phyloP scores from a whole-genome alignment of 345 rosid species.

The Eucalyptus pumila region DNA sequence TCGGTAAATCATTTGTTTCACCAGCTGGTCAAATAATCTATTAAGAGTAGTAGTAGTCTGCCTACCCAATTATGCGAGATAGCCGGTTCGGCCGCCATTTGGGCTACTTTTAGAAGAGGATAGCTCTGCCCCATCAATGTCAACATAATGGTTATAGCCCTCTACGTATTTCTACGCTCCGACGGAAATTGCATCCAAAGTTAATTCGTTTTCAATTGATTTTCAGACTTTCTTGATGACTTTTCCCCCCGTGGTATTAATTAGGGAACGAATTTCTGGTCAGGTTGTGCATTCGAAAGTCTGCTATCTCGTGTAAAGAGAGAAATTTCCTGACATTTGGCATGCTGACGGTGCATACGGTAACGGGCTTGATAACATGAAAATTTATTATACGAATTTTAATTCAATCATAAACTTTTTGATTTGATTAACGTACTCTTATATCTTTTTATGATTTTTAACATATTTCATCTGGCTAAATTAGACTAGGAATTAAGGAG shows the following conservation, averaged over 20 bases:
- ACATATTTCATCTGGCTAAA: accelerated
- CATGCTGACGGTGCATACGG: background rate
- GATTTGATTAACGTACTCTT: background rate
- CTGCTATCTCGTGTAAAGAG: background rate
- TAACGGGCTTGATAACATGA: background rate
- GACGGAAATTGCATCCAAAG: background rate
- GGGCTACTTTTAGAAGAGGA: background rate
- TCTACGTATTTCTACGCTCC: background rate
- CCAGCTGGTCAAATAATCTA: background rate
- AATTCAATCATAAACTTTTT: background rate
- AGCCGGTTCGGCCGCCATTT: background rate
- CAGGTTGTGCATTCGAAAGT: background rate
- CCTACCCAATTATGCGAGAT: background rate
- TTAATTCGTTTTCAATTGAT: background rate
- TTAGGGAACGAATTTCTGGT: background rate
- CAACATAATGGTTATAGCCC: background rate
- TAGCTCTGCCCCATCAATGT: background rate
- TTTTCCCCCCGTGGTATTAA: background rate
- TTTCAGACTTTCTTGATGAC: background rate
- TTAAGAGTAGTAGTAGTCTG: background rate
- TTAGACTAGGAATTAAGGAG: accelerated
- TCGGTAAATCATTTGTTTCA: background rate
- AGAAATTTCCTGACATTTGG: background rate
- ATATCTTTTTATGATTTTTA: background rate
- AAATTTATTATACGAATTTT: accelerated